phyloP scores from a whole-genome alignment of 179 eudicot species.

The Nepenthes alata region DNA sequence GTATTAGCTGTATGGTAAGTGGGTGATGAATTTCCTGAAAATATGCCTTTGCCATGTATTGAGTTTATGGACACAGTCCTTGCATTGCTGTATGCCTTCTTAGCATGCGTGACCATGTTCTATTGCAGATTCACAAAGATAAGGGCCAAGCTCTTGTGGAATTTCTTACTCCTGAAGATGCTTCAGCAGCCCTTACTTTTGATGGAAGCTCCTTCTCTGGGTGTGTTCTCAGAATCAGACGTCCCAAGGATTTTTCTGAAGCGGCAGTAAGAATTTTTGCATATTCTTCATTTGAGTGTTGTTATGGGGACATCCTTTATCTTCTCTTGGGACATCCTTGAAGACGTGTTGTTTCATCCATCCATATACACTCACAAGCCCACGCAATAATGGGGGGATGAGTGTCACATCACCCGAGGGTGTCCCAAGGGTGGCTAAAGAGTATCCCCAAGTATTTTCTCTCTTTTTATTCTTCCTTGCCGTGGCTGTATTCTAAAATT shows the following conservation, averaged over 20 bases:
- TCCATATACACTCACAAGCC: background rate
- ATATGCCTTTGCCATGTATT: background rate
- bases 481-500: no score
- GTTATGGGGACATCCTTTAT: no score
- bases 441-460: background rate
- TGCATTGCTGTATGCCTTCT: background rate
- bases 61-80: background rate
- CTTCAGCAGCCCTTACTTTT: conserved; percentile 73
- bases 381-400: background rate
- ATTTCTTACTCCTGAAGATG: conserved; percentile 95
- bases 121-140: conserved; percentile 80
- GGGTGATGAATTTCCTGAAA: conserved; percentile 1
- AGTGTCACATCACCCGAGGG: background rate
- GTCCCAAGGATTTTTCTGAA: conserved; percentile 76
- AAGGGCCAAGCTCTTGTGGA: conserved; percentile 92
- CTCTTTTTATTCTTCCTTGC: background rate
- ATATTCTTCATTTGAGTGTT: background rate
- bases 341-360: no score
- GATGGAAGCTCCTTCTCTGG: conserved; percentile 74
- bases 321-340: no score
- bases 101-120: background rate
- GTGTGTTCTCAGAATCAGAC: conserved; percentile 66
- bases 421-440: no score
- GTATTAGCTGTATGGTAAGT: conserved; percentile 94
- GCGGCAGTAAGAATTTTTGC: conserved; percentile 50